A percentile compares a stretch with the other conserved stretches of the same genome.
Evolutionary conservation across 305 asterid genomes (phyloP).

Genomic region (Rubia tinctorum): DNA sequence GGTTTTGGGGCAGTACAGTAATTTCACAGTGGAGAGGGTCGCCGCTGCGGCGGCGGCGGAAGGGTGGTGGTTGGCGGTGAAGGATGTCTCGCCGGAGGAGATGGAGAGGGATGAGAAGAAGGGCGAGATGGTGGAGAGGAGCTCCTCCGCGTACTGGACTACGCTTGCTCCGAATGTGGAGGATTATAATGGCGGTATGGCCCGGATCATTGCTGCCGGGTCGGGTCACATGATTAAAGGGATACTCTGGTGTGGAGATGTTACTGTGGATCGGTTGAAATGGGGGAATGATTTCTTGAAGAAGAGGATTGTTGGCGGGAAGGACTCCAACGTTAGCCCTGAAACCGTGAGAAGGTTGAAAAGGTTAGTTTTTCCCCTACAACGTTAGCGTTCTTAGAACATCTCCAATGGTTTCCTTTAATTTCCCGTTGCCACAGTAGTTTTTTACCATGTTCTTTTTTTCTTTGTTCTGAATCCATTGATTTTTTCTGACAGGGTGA

Average conservation of each 20-base stretch:
- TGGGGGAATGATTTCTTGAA: constrained; percentile 75
- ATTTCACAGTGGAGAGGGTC: constrained; percentile 59
- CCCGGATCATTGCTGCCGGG: constrained; percentile 77
- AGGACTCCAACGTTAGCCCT: constrained; percentile 9
- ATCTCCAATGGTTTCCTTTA: no score
- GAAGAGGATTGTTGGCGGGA: constrained; percentile 34
- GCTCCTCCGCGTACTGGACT: constrained; percentile 86
- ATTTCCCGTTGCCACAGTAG: no score
- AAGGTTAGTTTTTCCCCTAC: background rate
- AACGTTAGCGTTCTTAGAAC: no score
- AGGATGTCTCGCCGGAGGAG: constrained; percentile 59
- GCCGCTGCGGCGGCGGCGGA: constrained; percentile 33
- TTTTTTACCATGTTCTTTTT: no score
- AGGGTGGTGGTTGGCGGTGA: constrained; percentile 56
- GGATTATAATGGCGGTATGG: constrained; percentile 66
- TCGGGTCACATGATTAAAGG: constrained; percentile 84
- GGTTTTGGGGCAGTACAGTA: constrained; percentile 53
- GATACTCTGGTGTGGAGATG: constrained; percentile 90
- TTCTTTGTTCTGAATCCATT: no score
- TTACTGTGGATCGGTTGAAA: constrained; percentile 70
- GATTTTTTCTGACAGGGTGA: constrained; percentile 28
- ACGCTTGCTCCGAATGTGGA: constrained; percentile 92
- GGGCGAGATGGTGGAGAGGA: constrained; percentile 58
- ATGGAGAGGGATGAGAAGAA: constrained; percentile 40
- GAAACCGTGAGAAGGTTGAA: constrained; percentile 7